Base-by-base conservation (phyloP, 2,329 filamentous ascomycete species). In the Pseudopithomyces chartarum region DNA sequence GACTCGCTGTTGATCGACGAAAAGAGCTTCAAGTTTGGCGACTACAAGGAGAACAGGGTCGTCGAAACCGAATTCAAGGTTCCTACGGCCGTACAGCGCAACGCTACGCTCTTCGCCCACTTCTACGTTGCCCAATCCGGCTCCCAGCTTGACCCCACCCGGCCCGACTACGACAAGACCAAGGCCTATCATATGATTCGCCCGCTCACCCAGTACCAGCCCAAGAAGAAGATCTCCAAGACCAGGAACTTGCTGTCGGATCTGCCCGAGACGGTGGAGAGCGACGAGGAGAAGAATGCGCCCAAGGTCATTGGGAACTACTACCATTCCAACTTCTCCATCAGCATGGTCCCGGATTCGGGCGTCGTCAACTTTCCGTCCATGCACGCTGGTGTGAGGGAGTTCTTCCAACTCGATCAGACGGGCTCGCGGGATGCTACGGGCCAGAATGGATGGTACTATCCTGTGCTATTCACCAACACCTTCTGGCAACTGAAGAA, bases 401-500 rank as follows among this genome's bases (percentile, higher is more conserved):
- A 92, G 68, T 95, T 90, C 72, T 80, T 97, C 36, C 87, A 87
- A 44, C 83, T 97, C 32, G 95, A 98, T 74, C 76, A 85, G 1
- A 92, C 87, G 2, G 90, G 90, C 45, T 90, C 92, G 43, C 87
- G 95, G 58, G 95, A 99, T 74, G 87, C 83, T 1, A 87, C 87
- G 13, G 95, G 95, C 36, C 85, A 93, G 77, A 92, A 98, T 77
- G 89, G 89, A 59, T 99, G 93, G 93, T 99, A 98, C 73, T 87
- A 90, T 71, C 95, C 95, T 4, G 86, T 97, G 43, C 79, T 98
- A 38, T 99, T 92, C 73, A 82, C 95, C 72, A 99, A 99, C 79
- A 96, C 90, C 3, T 99, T 99, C 78, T 99, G 95, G 95, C 94
- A 98, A 78, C 83, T 99, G 62, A 91, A 86, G 73, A 88, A 84